Conservation (phyloP, 345 rosid species). For the Isatis tinctoria region DNA sequence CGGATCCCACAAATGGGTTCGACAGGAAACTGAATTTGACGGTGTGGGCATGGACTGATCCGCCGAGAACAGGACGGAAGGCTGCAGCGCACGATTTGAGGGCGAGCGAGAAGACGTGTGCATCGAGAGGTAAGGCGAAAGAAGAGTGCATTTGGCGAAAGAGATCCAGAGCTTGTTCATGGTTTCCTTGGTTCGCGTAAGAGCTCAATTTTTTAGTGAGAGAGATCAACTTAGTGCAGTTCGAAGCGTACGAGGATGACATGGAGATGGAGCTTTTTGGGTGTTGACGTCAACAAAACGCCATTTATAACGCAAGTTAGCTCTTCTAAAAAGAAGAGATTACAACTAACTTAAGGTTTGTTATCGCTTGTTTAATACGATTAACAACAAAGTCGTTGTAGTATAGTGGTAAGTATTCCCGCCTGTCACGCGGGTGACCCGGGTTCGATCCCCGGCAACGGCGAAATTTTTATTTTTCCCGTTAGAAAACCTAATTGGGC, state of each 20-base stretch:
- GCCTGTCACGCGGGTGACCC: slow-evolving; percentile 99
- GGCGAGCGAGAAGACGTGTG: slow-evolving; percentile 52
- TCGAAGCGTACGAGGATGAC: slow-evolving; percentile 32
- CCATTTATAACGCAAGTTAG: too few relatives aligned
- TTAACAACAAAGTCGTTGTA: slow-evolving; percentile 57
- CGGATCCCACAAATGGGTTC: slow-evolving; percentile 50
- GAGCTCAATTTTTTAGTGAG: slow-evolving; percentile 49
- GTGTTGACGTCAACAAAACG: not conserved
- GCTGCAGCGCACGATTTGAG: slow-evolving; percentile 61
- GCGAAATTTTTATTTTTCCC: slow-evolving; percentile 19
- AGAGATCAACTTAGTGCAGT: slow-evolving; percentile 36
- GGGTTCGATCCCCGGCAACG: slow-evolving; percentile 98
- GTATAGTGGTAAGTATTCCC: slow-evolving; percentile 96
- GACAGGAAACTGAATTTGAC: slow-evolving; percentile 36
- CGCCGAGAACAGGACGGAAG: slow-evolving; percentile 39
- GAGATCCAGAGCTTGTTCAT: slow-evolving; percentile 46
- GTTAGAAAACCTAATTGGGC: not conserved
- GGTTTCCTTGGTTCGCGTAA: slow-evolving; percentile 46
- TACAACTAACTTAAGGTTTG: too few relatives aligned
- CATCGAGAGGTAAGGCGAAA: slow-evolving; percentile 47
- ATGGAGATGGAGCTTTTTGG: not conserved
- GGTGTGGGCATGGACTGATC: slow-evolving; percentile 43
- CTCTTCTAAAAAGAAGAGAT: too few relatives aligned
- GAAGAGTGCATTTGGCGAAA: slow-evolving; percentile 49
- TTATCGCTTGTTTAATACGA: accelerated